Evolutionary conservation across 257 asterid genomes (phyloP).

Genomic region (Fraxinus anomala): DNA sequence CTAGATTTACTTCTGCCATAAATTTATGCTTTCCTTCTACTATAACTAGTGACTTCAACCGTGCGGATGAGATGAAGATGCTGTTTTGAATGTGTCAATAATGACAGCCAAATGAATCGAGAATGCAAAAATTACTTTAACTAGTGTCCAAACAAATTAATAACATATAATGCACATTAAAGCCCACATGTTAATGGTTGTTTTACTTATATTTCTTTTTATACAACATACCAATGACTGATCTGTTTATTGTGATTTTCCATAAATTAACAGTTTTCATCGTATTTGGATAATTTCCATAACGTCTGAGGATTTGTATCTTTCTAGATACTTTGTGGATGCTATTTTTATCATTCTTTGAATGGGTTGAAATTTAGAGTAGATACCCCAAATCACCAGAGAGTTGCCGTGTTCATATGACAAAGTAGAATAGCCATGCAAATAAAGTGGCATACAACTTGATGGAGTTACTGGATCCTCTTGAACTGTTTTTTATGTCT

Average conservation of each 20-base stretch:
- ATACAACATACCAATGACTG: not conserved
- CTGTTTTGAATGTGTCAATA: not conserved
- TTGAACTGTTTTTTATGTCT: not conserved
- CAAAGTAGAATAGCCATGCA: not conserved
- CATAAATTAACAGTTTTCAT: not conserved
- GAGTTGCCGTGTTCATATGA: not conserved
- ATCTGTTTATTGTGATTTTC: not conserved
- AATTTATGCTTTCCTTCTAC: not conserved
- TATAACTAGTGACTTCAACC: not conserved
- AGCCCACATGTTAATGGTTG: not conserved
- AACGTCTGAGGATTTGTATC: not conserved
- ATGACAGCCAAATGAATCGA: not conserved
- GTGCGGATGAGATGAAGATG: conserved; percentile 18
- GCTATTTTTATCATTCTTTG: not conserved
- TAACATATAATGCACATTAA: not conserved
- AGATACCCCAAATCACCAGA: not conserved
- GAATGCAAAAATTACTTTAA: not conserved
- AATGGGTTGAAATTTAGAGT: not conserved
- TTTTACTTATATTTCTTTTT: not conserved
- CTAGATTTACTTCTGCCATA: conserved; percentile 12
- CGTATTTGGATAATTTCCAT: not conserved
- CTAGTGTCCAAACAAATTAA: not conserved
- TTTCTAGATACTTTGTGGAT: not conserved
- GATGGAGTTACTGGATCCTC: not conserved
- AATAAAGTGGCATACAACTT: not conserved